phyloP scores from a whole-genome alignment of 169 alveolate genomes.

The Cryptosporidium muris region DNA sequence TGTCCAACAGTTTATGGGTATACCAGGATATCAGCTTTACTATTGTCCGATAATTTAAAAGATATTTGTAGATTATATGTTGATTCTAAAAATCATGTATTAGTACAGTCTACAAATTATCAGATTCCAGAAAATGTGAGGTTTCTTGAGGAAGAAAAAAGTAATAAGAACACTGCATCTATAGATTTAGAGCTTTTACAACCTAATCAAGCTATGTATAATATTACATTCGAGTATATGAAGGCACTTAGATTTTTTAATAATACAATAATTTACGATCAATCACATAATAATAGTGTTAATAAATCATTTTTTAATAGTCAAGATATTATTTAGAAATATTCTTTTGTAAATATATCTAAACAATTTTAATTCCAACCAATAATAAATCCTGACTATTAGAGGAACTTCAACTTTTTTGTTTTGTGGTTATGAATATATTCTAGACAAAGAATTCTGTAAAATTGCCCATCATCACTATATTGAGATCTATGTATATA shows the following conservation, averaged over 20 bases:
- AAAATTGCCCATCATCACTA: too few species aligned
- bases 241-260: not conserved
- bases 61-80: conserved; percentile 27
- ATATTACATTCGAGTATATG: conserved; percentile 33
- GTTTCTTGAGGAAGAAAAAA: conserved; percentile 15
- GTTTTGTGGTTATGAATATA: too few species aligned
- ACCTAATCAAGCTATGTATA: conserved; percentile 6
- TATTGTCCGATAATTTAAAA: conserved; percentile 36
- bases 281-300: not conserved
- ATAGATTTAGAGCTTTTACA: conserved; percentile 3
- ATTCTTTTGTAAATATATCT: not conserved
- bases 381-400: not conserved
- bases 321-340: not conserved
- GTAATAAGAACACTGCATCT: not conserved
- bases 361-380: not conserved
- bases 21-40: conserved; percentile 19
- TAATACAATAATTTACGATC: not conserved
- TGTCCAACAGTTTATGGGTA: conserved; percentile 53
- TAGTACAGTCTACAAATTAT: conserved; percentile 36
- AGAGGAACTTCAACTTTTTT: too few species aligned
- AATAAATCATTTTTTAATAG: not conserved
- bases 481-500: too few species aligned
- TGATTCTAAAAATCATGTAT: conserved; percentile 19
- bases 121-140: conserved; percentile 21
- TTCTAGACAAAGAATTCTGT: too few species aligned